Base-by-base conservation (phyloP, 148 eudicot species). In the Rhododendron griersonianum region DNA sequence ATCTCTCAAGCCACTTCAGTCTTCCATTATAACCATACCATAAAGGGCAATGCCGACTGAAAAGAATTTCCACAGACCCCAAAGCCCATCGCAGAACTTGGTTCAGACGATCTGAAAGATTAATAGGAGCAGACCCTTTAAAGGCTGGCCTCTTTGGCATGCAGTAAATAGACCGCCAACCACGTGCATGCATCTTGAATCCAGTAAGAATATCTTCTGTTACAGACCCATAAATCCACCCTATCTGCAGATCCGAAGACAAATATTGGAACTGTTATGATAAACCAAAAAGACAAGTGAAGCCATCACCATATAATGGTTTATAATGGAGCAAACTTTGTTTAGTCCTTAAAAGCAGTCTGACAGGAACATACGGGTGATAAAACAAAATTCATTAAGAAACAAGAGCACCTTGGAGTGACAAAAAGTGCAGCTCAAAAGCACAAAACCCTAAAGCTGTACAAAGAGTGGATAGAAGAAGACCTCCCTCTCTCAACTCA, bases 151-250 rank as follows among this genome's bases (percentile, higher is more conserved):
- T 89, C 86, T 88, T 87, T 51, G 98, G 96, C 96, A 95, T 95
- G 63, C 98, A 95, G 87, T 95, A 95, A 19, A 95, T 91, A 33
- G 98, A 95, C 51, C 96, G 91, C 98, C 98, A 95, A 77, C 98
- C 98, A 85, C 96, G 98, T 18, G 98, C 95, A 88, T 95, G 98
- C 98, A 95, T 95, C 90, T 93, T 93, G 83, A 95, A 95, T 80
- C 98, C 98, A 25, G 96, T 95, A 86, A 95, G 94, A 93, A 95
- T 95, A 92, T 95, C 98, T 90, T 95, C 98, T 75, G 98, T 95
- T 16, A 94, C 98, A 79, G 98, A 95, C 53, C 98, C 98, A 88
- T 95, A 95, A 28, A 95, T 95, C 98, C 98, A 95, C 84, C 98
- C 98, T 28, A 95, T 95, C 96, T 95, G 95, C 86, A 89, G n/a